These are phyloP conservation scores for Thamnidium elegans DNA, from an alignment of 192 early-diverging fungal genomes.

Conservation along the genomic window DNA sequence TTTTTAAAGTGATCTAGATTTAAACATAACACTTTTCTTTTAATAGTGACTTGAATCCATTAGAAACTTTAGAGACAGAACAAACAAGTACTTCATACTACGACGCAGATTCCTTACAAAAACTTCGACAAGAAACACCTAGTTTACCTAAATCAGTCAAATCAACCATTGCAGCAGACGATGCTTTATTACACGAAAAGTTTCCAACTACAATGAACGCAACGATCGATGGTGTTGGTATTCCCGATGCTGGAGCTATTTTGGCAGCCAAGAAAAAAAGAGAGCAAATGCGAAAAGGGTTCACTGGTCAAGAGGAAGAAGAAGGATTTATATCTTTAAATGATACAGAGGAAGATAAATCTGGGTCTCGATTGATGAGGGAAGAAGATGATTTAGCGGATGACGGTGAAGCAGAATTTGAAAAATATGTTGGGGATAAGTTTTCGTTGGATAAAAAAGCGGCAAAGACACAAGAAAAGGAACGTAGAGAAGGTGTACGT, in stretches of 20 bases:
- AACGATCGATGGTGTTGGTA: slow-evolving; percentile 15
- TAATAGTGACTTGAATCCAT: slow-evolving; percentile 1
- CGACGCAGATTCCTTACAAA: slow-evolving; percentile 20
- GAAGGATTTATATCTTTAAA: slow-evolving; percentile 31
- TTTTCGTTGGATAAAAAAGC: slow-evolving; percentile 45
- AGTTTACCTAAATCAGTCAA: slow-evolving; percentile 16
- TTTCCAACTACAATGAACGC: slow-evolving; percentile 43
- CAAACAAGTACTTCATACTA: slow-evolving; percentile 12
- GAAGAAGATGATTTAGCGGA: slow-evolving; percentile 61
- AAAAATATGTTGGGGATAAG: slow-evolving; percentile 48
- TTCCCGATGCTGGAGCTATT: slow-evolving; percentile 52
- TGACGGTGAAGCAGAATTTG: slow-evolving; percentile 56
- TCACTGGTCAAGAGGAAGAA: slow-evolving; percentile 24
- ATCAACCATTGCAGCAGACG: slow-evolving; percentile 14
- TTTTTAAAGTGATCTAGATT: not conserved
- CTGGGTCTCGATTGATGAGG: slow-evolving; percentile 43
- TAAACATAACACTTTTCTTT: not conserved
- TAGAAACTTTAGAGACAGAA: not conserved
- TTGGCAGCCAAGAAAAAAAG: slow-evolving; percentile 54
- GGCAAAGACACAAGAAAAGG: slow-evolving; percentile 39
- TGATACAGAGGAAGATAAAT: slow-evolving; percentile 16
- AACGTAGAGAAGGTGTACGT: slow-evolving; percentile 36
- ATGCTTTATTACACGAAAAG: slow-evolving; percentile 39
- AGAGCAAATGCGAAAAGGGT: slow-evolving; percentile 47
- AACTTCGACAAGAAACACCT: slow-evolving; percentile 22